phyloP scores from a whole-genome alignment of 2,329 filamentous ascomycete genomes.

The Beauveria bassiana region DNA sequence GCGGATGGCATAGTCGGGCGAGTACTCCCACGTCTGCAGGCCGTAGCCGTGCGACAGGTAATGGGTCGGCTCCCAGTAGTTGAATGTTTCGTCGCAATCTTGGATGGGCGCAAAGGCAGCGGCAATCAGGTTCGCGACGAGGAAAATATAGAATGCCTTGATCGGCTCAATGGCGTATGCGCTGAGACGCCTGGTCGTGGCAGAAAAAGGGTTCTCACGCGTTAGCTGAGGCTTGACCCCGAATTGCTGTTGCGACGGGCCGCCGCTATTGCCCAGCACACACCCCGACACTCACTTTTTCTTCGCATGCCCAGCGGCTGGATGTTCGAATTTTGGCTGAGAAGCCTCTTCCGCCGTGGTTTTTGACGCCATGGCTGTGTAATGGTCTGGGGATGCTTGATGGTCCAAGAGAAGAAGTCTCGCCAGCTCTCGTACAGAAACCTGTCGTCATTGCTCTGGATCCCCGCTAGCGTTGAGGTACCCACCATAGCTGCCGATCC shows the following conservation, averaged over 20 bases:
- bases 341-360: slow-evolving; percentile 16
- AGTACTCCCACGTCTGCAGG: slow-evolving; percentile 98
- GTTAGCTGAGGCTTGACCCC: not conserved
- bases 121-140: slow-evolving; percentile 64
- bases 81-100: slow-evolving; percentile 98
- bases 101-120: slow-evolving; percentile 85
- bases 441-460: not conserved
- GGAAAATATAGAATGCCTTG: slow-evolving; percentile 72
- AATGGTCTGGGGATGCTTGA: slow-evolving; percentile 13
- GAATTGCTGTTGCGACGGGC: not conserved
- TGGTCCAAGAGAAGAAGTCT: slow-evolving; percentile 14
- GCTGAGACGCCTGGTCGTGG: slow-evolving; percentile 34
- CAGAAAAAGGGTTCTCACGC: not conserved
- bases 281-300: slow-evolving; percentile 35
- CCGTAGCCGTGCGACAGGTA: slow-evolving; percentile 90
- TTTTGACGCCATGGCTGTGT: slow-evolving; percentile 31
- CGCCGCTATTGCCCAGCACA: not conserved
- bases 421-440: not conserved
- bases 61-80: slow-evolving; percentile 97
- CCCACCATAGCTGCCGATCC: not conserved
- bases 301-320: slow-evolving; percentile 41
- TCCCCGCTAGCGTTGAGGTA: slow-evolving; percentile 2
- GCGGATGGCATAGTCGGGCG: slow-evolving; percentile 85
- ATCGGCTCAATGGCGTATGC: slow-evolving; percentile 63
- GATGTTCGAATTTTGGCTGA: slow-evolving; percentile 37